Evolutionary conservation across 2,329 filamentous ascomycete genomes (phyloP), one percentile per base, ranked within the genome.

Genomic region (Parastagonospora avenae): DNA sequence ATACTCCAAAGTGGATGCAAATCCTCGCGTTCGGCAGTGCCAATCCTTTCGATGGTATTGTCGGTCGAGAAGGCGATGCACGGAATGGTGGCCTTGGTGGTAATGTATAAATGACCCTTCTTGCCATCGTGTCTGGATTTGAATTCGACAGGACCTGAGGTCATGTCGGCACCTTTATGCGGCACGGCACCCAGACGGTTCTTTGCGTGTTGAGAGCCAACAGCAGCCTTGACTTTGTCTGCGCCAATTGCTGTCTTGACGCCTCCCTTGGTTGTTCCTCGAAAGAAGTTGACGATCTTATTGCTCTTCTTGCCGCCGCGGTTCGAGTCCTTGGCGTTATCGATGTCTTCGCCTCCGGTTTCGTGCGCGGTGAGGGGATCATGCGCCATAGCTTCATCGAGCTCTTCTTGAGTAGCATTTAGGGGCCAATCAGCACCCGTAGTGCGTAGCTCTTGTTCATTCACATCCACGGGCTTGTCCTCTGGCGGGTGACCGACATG

Each of bases 81-180:
- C 0, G 89, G 88, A 5, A 85, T 85, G 0, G 86, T 88, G 0
- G 86, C 82, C 31, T 82, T 83, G 0, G 83, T 84, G 0, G 82
- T 85, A 55, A 94, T 85, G 64, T 89, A 91, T 0, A 86, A 83
- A 51, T 88, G 83, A 0, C 91, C 91, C 63, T 86, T 88, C 60
- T 86, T 83, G 8, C 91, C 90, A 15, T 85, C 79, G 63, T 81
- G 89, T 4, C 91, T 80, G 0, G 82, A 86, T 27, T 87, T 85
- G 75, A 94, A 95, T n/a, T 88, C 86, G 0, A 92, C 79, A 0
- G 91, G 91, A 0, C 91, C 90, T 0, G 82, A 80, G 1, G 77
- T 73, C 4, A 76, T 71, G 1, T 80, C 75, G 7, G 76, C 66
- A 9, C 75, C 70, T 3, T 59, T 64, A 11, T 78, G 66, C 8